Evolutionary conservation across 192 early-diverging fungal genomes (phyloP).

Genomic region (Podila verticillata): DNA sequence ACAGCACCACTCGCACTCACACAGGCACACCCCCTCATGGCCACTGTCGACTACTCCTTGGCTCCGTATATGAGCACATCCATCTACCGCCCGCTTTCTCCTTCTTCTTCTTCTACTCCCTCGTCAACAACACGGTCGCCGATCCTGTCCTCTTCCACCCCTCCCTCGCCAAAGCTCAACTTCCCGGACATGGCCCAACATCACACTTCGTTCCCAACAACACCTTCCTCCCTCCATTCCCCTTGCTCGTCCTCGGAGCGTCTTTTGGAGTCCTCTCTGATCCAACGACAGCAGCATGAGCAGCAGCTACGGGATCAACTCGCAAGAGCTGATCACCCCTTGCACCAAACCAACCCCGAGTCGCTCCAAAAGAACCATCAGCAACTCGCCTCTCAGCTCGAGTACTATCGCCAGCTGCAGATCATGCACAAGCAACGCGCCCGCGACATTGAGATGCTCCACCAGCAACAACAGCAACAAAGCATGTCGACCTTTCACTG

Average conservation of each 20-base stretch:
- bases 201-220: conserved; percentile 2
- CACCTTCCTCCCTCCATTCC: background rate
- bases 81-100: background rate
- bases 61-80: conserved; percentile 1
- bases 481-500: conserved; percentile 11
- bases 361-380: conserved; percentile 10
- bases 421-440: conserved; percentile 43
- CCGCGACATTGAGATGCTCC: conserved; percentile 31
- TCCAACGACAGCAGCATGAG: conserved; percentile 16
- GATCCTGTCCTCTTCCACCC: background rate
- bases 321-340: conserved; percentile 11
- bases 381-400: conserved; percentile 26
- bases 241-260: conserved; percentile 2
- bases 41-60: conserved; percentile 2
- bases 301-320: conserved; percentile 16
- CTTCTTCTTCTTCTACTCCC: background rate
- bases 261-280: background rate
- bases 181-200: background rate
- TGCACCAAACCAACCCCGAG: conserved; percentile 20
- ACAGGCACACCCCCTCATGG: background rate
- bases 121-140: background rate
- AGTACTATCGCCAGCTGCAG: conserved; percentile 40
- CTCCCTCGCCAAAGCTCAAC: conserved; percentile 2
- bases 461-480: conserved; percentile 32
- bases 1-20: background rate